phyloP scores from a whole-genome alignment of 1,284 basidiomycete species.

The Macrocybe sp. region DNA sequence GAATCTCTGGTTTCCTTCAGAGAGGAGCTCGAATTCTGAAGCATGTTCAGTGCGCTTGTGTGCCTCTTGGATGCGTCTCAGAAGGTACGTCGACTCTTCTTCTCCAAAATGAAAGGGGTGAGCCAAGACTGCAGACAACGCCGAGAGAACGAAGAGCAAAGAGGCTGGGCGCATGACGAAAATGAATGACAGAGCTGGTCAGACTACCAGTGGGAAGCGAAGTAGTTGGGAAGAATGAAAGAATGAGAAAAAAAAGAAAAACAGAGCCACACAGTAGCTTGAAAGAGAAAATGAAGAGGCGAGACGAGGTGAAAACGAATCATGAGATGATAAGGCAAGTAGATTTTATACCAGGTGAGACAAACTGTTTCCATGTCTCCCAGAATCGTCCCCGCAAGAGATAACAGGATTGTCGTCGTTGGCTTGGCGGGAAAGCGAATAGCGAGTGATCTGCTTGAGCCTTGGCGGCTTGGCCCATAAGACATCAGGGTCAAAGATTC shows the following conservation, averaged over 20 bases:
- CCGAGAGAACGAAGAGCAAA: conserved; percentile 4
- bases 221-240: conserved; percentile 1
- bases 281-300: not conserved
- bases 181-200: not conserved
- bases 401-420: too few species aligned
- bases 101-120: not conserved
- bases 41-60: conserved; percentile 5
- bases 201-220: not conserved
- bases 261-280: not conserved
- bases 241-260: conserved; percentile 2
- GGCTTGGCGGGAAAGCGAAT: too few species aligned
- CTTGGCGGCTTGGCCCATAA: too few species aligned
- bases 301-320: too few species aligned
- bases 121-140: conserved; percentile 2
- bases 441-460: too few species aligned
- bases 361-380: too few species aligned
- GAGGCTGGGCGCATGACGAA: conserved; percentile 2
- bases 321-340: too few species aligned
- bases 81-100: too few species aligned
- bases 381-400: too few species aligned
- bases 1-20: conserved; percentile 26
- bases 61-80: not conserved
- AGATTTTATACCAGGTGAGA: too few species aligned
- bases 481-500: too few species aligned
- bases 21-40: conserved; percentile 19